Conservation (phyloP, 2,329 filamentous ascomycete genomes). For the Lecanicillium sp. region DNA sequence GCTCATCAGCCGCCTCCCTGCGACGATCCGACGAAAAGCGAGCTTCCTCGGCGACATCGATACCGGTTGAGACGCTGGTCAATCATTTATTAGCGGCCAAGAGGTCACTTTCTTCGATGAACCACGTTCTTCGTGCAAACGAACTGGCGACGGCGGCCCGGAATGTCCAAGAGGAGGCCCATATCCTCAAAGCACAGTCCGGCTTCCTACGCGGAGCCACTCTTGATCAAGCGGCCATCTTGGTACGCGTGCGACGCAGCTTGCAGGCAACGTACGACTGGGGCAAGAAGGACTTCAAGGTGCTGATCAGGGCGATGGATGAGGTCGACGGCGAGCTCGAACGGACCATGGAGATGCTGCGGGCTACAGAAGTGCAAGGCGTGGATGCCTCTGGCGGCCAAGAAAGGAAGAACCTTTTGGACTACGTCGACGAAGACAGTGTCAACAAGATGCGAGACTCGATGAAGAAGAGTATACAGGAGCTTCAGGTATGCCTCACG, state of each 20-base stretch:
- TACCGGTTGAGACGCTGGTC: conserved; percentile 66
- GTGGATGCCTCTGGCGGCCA: conserved; percentile 52
- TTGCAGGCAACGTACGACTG: conserved; percentile 48
- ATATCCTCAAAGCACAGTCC: conserved; percentile 61
- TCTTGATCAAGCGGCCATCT: conserved; percentile 42
- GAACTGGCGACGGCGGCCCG: conserved; percentile 75
- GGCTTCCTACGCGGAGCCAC: conserved; percentile 59
- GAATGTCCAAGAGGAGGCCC: conserved; percentile 66
- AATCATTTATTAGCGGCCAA: conserved; percentile 81
- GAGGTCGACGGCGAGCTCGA: conserved; percentile 55
- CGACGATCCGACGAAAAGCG: conserved; percentile 11
- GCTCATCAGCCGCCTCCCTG: conserved; percentile 25
- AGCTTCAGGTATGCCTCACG: conserved; percentile 49
- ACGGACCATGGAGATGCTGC: conserved; percentile 57
- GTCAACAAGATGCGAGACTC: conserved; percentile 58
- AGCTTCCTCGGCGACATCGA: conserved; percentile 11
- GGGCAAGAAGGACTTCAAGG: conserved; percentile 51
- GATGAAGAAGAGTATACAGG: conserved; percentile 62
- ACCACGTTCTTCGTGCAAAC: conserved; percentile 75
- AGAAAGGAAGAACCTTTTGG: conserved; percentile 55
- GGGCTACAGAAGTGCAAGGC: conserved; percentile 54
- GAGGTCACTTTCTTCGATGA: conserved; percentile 75
- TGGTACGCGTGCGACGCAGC: conserved; percentile 41
- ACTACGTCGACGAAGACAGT: conserved; percentile 68
- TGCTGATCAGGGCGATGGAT: conserved; percentile 57